Evolutionary conservation across 345 rosid species (phyloP).

Genomic region (Camelina neglecta): DNA sequence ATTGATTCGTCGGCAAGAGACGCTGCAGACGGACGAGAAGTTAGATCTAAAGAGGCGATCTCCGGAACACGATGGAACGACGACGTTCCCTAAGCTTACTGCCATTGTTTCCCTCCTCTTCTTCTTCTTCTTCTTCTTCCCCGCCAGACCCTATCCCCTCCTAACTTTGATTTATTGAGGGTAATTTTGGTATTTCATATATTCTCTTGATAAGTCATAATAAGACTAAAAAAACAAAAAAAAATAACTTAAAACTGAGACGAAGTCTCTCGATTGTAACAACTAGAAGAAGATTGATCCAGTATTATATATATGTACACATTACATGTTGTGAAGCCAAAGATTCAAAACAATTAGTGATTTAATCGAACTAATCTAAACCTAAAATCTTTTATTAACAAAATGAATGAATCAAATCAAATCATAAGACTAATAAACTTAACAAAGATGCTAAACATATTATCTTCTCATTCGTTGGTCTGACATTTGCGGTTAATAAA

Average conservation of each 20-base stretch:
- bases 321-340: constrained; percentile 20
- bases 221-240: too few species aligned
- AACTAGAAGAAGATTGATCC: not conserved
- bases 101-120: constrained; percentile 25
- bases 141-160: constrained; percentile 19
- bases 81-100: constrained; percentile 22
- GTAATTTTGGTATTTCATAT: not conserved
- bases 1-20: constrained; percentile 23
- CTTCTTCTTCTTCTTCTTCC: not conserved
- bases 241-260: not conserved
- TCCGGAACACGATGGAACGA: constrained; percentile 26
- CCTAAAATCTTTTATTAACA: not conserved
- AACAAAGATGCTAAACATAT: not conserved
- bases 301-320: constrained; percentile 30
- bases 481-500: constrained; percentile 45
- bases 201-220: too few species aligned
- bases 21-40: not conserved
- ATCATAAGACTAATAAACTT: constrained; percentile 25
- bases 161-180: constrained; percentile 3
- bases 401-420: constrained; percentile 39
- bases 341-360: constrained; percentile 16
- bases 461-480: not conserved
- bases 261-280: not conserved
- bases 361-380: constrained; percentile 15
- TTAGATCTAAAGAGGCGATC: constrained; percentile 10